A percentile compares a stretch with the other conserved stretches of the same genome.
phyloP scores from a whole-genome alignment of 306 rosid species.

The Vigna mungo region DNA sequence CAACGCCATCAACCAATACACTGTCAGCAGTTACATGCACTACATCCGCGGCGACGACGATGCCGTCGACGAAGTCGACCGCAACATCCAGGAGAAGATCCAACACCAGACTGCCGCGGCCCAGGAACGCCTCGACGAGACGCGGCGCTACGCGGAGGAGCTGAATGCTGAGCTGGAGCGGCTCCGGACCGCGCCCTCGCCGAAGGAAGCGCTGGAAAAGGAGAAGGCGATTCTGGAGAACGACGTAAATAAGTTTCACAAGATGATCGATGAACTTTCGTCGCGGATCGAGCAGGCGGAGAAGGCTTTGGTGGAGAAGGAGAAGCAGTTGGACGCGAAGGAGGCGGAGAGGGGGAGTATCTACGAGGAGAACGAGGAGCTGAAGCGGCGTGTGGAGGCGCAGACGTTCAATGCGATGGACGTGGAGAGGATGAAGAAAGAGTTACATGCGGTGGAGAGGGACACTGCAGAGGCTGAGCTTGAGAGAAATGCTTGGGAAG shows the following conservation, averaged over 20 bases:
- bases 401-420: conserved; percentile 80
- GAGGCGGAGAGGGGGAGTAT: conserved; percentile 56
- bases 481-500: conserved; percentile 79
- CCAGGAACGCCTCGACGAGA: conserved; percentile 42
- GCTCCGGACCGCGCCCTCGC: conserved; percentile 57
- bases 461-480: conserved; percentile 73
- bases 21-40: conserved; percentile 55
- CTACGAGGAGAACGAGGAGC: conserved; percentile 70
- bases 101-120: conserved; percentile 54
- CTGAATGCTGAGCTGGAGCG: conserved; percentile 55
- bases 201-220: conserved; percentile 69
- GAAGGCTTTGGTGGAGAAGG: conserved; percentile 65
- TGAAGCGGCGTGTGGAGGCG: conserved; percentile 68
- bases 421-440: conserved; percentile 92
- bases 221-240: conserved; percentile 64
- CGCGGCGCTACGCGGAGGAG: conserved; percentile 28
- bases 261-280: conserved; percentile 57
- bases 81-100: conserved; percentile 50
- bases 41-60: conserved; percentile 74
- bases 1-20: conserved; percentile 56
- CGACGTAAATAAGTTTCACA: conserved; percentile 78
- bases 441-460: conserved; percentile 88
- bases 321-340: conserved; percentile 69
- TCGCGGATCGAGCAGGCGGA: conserved; percentile 52
- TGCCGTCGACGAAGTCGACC: conserved; percentile 60